Evolutionary conservation across 2,329 filamentous ascomycete species (phyloP).

Genomic region (Neonectria punicea): DNA sequence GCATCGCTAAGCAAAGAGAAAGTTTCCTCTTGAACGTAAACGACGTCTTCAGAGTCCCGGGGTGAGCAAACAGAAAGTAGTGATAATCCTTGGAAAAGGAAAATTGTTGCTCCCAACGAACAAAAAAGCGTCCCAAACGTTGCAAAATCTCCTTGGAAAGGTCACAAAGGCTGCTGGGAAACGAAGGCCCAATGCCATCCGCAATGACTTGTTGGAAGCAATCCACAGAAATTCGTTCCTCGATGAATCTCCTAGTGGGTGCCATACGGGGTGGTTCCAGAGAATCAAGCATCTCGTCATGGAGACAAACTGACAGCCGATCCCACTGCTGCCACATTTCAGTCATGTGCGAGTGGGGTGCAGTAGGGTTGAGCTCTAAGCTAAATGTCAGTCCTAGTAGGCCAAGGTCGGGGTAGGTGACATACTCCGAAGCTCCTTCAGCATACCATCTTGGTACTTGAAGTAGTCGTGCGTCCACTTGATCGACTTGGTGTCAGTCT

Average conservation of each 20-base stretch:
- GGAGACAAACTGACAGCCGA: not conserved
- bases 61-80: not conserved
- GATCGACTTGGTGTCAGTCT: not conserved
- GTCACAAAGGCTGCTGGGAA: not conserved
- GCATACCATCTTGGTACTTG: not conserved
- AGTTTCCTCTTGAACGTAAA: not conserved
- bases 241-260: too few species aligned
- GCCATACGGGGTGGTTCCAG: not conserved
- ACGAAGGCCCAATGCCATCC: not conserved
- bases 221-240: not conserved
- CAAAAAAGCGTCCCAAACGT: not conserved
- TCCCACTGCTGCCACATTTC: not conserved
- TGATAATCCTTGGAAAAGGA: not conserved
- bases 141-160: not conserved
- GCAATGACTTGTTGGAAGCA: not conserved
- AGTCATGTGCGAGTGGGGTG: not conserved
- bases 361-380: not conserved
- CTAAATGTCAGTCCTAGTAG: not conserved
- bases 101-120: fast-evolving
- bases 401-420: not conserved
- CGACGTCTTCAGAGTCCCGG: not conserved
- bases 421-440: not conserved
- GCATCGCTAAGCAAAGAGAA: not conserved
- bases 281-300: not conserved
- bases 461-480: not conserved